Evolutionary conservation across 2,329 filamentous ascomycete species (phyloP).

Genomic region (Pseudogymnoascus sp.): DNA sequence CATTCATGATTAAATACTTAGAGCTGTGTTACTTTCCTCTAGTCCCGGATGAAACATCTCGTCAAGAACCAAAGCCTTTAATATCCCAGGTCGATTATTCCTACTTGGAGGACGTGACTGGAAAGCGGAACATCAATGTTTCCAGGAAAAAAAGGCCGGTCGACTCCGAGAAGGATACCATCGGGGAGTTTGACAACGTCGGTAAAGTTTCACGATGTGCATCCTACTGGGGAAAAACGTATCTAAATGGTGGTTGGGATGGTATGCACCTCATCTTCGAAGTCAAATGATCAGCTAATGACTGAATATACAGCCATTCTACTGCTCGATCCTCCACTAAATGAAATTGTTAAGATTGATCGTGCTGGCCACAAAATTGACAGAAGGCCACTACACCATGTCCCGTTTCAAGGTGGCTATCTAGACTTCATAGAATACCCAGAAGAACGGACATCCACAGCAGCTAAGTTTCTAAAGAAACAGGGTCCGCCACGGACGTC

Average conservation of each 20-base stretch:
- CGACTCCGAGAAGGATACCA: neutral
- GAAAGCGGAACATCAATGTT: neutral
- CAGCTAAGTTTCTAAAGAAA: neutral
- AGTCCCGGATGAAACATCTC: neutral
- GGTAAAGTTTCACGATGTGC: neutral
- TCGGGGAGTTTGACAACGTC: neutral
- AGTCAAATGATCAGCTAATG: neutral
- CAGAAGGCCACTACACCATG: neutral
- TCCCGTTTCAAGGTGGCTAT: neutral
- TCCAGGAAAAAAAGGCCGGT: neutral
- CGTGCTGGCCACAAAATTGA: neutral
- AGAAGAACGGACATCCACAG: neutral
- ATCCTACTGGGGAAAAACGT: neutral
- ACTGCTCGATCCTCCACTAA: neutral
- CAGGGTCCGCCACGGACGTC: neutral
- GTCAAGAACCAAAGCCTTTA: neutral
- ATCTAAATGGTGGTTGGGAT: neutral
- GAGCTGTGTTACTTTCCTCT: neutral
- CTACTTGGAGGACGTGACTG: neutral
- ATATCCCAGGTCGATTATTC: neutral
- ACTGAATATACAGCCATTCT: neutral
- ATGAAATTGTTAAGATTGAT: neutral
- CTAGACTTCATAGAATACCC: neutral
- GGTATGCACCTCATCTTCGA: neutral
- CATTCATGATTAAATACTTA: neutral